phyloP scores from a whole-genome alignment of 805 yeast species.

The baker's yeast (Saccharomyces cerevisiae) region DNA sequence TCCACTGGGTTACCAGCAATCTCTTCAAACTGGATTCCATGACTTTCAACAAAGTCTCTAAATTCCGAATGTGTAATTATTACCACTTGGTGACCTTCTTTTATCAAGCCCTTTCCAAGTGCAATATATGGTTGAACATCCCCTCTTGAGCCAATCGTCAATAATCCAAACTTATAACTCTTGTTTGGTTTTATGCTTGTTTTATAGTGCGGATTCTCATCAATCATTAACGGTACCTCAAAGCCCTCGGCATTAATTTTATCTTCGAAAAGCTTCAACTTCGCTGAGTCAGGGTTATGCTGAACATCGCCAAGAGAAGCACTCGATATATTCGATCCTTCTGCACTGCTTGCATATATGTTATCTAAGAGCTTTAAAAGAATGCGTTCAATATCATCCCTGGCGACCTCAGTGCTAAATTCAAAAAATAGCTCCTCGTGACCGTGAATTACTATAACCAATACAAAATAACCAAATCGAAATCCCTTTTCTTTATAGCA shows the following conservation, averaged over 20 bases:
- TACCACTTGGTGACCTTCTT: conserved; percentile 76
- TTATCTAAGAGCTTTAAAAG: conserved; percentile 33
- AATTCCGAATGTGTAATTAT: conserved; percentile 86
- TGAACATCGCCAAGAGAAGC: conserved; percentile 8
- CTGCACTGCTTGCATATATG: conserved; percentile 1
- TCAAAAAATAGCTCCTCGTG: conserved; percentile 73
- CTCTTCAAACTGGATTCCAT: conserved; percentile 60
- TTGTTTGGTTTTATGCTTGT: conserved; percentile 47
- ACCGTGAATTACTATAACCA: conserved; percentile 62
- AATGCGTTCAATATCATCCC: conserved; percentile 66
- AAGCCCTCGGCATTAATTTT: conserved; percentile 52
- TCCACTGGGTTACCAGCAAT: conserved; percentile 93
- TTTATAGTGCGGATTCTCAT: conserved; percentile 49
- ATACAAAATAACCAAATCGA: conserved; percentile 60
- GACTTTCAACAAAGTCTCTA: conserved; percentile 57
- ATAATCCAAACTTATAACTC: conserved; percentile 50
- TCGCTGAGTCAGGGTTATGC: conserved; percentile 42
- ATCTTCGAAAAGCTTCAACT: conserved; percentile 60
- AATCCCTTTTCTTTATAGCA: conserved; percentile 61
- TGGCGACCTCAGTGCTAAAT: conserved; percentile 50
- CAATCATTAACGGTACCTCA: conserved; percentile 61
- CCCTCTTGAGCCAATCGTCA: conserved; percentile 93
- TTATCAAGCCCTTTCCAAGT: conserved; percentile 64
- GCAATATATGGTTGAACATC: conserved; percentile 97
- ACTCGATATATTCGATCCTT: conserved; percentile 2